Evolutionary conservation across 2,329 filamentous ascomycete genomes (phyloP), one percentile per base, ranked within the genome.

Genomic region (Aureobasidium uvarum): DNA sequence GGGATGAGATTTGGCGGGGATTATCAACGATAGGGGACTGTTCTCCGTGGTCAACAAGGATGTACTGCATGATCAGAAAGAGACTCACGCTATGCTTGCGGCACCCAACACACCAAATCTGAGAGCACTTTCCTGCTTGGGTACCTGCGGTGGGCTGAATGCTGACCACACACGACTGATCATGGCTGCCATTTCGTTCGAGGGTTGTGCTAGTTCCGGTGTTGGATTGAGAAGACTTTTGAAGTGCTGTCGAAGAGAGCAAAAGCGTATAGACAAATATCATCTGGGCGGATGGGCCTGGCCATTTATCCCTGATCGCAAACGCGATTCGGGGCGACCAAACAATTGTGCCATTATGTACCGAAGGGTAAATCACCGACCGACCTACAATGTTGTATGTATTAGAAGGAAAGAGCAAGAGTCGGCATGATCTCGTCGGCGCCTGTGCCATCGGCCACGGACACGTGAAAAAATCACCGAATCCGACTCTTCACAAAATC

Each of bases 1-100:
- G 18, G 62, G n/a, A 39, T 64, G 62, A 10, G 62, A 41, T 38
- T 39, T 41, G 36, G 33, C 46, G 2, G 62, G 62, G 28, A 41
- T 48, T n/a, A 64, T 64, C 25, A 54, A 11, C 5, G 51, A 54
- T 10, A 54, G 4, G 18, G 51, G 51, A 59, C 50, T 59, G 16
- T 0, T 2, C 2, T 10, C 10, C 8, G 5, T 43, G 55, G 13
- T 59, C 8, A 59, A 38, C 2, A 31, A 16, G 5, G n/a, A n/a
- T 16, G 23, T 5, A 10, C 3, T 25, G 11, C 20, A 11, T 10
- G 11, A 33, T 33, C 7, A 10, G 11, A 2, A 33, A 50, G 36
- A 16, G 25, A 43, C 41, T n/a, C 18, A 54, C 31, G 51, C 51
- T n/a, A 59, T 59, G 38, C 36, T 59, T 18, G 55, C 55, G 20